Percentiles rank a stretch among this genome's conserved stretches.
Conservation (phyloP, 2,329 filamentous ascomycete species). For the Aureobasidium sp. region DNA sequence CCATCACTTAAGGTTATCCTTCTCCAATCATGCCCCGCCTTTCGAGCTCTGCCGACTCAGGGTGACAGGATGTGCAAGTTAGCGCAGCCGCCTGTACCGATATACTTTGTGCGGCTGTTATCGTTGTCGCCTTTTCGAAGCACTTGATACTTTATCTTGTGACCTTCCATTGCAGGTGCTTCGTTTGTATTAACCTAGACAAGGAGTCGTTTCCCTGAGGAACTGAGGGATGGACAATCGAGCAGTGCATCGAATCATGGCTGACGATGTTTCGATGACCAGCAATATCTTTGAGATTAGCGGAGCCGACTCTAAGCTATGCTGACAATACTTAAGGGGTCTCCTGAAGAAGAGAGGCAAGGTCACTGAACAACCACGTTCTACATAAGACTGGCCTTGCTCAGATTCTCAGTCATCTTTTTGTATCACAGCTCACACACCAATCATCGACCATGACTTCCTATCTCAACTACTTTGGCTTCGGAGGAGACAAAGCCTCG, state of each 20-base stretch:
- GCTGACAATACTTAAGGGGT: neutral
- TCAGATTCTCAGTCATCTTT: neutral
- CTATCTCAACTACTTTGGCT: constrained; percentile 5
- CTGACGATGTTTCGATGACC: neutral
- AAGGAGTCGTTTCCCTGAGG: neutral
- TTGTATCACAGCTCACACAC: no score
- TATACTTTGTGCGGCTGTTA: neutral
- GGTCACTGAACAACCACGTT: no score
- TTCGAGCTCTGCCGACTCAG: neutral
- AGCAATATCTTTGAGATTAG: neutral
- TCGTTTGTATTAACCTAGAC: neutral
- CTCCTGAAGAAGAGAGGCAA: neutral
- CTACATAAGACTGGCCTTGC: neutral
- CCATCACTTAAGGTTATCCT: neutral
- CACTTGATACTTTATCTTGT: neutral
- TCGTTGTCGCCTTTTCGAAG: neutral
- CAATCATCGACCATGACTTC: neutral
- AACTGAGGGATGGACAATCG: no score
- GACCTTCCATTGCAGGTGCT: neutral
- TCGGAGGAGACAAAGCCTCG: neutral
- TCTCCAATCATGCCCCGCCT: neutral
- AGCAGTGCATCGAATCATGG: no score
- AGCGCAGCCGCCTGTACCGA: neutral
- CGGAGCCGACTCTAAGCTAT: neutral
- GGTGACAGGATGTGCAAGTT: neutral